Evolutionary conservation across 2,329 filamentous ascomycete genomes (phyloP).

Genomic region (Alternaria metachromatica): DNA sequence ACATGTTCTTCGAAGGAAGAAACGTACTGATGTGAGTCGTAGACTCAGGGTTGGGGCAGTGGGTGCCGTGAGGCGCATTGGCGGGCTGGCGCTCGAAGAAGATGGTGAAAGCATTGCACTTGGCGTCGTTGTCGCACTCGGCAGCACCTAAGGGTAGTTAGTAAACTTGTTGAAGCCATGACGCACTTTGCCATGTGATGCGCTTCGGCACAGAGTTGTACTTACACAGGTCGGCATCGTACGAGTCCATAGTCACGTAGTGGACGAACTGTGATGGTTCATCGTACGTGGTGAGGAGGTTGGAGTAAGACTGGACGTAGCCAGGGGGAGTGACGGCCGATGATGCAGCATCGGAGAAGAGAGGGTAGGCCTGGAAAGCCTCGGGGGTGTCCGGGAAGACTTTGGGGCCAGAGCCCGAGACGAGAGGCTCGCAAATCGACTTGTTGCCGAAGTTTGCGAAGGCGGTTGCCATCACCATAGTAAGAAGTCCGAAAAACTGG

Average conservation of each 20-base stretch:
- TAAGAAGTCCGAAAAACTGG: background rate
- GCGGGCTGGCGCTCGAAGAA: slow-evolving; percentile 27
- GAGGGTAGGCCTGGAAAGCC: slow-evolving; percentile 15
- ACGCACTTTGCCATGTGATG: background rate
- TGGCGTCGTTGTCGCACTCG: slow-evolving; percentile 10
- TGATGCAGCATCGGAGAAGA: slow-evolving; percentile 14
- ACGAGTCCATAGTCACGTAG: slow-evolving; percentile 14
- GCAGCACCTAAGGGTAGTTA: background rate
- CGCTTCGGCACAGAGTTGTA: background rate
- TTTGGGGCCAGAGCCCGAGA: slow-evolving; percentile 3
- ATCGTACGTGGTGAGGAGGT: slow-evolving; percentile 16
- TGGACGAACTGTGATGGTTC: slow-evolving; percentile 16
- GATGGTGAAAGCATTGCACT: slow-evolving; percentile 29
- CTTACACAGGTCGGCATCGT: slow-evolving; percentile 18
- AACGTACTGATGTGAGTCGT: slow-evolving; percentile 29
- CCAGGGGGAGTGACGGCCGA: slow-evolving; percentile 19
- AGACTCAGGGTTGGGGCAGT: slow-evolving; percentile 21
- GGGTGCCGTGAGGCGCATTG: slow-evolving; percentile 7
- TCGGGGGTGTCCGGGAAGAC: slow-evolving; percentile 16
- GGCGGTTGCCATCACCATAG: background rate
- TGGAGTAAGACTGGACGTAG: slow-evolving; percentile 23
- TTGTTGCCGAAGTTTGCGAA: background rate
- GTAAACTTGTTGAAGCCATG: background rate
- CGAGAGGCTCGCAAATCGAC: background rate
- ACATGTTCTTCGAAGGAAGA: background rate